Conservation (phyloP, 2,329 filamentous ascomycete genomes). For the Dothidotthia symphoricarpi region DNA sequence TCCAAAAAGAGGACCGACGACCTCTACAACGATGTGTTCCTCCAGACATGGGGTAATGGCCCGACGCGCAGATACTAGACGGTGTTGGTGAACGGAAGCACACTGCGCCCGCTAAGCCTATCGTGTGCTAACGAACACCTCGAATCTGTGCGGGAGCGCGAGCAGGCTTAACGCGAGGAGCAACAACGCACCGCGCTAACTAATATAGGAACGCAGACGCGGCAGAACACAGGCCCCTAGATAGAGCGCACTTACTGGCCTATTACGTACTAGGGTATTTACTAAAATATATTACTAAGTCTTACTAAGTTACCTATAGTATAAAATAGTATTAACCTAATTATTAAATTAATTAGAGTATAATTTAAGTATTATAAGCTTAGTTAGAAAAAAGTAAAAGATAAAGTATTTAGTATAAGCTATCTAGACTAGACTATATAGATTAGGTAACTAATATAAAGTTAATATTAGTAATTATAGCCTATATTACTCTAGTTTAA, state of each 20-base stretch:
- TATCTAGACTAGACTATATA: slow-evolving; percentile 1
- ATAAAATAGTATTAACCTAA: slow-evolving; percentile 1
- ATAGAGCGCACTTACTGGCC: slow-evolving; percentile 4
- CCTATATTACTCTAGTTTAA: too few relatives aligned
- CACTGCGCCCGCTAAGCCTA: slow-evolving; percentile 1
- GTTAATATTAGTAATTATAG: too few relatives aligned
- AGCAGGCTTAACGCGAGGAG: slow-evolving; percentile 2
- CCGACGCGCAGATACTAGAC: slow-evolving; percentile 2
- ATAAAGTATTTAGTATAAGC: slow-evolving; percentile 6
- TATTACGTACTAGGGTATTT: slow-evolving; percentile 5
- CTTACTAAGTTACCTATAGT: slow-evolving; percentile 1
- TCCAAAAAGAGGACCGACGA: slow-evolving; percentile 2
- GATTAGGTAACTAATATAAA: too few relatives aligned
- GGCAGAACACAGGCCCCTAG: slow-evolving; percentile 3
- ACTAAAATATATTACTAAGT: slow-evolving; percentile 2
- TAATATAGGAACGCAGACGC: slow-evolving; percentile 4
- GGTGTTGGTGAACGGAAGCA: slow-evolving; percentile 4
- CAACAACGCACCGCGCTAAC: slow-evolving; percentile 2
- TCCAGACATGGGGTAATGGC: slow-evolving; percentile 2
- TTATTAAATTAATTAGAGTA: not conserved
- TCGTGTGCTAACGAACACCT: slow-evolving; percentile 3
- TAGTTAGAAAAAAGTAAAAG: slow-evolving; percentile 1
- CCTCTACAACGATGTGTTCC: slow-evolving; percentile 5
- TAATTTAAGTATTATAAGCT: slow-evolving; percentile 2
- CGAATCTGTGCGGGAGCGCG: slow-evolving; percentile 2